Conservation (phyloP, 345 rosid genomes). For the Populus alba region DNA sequence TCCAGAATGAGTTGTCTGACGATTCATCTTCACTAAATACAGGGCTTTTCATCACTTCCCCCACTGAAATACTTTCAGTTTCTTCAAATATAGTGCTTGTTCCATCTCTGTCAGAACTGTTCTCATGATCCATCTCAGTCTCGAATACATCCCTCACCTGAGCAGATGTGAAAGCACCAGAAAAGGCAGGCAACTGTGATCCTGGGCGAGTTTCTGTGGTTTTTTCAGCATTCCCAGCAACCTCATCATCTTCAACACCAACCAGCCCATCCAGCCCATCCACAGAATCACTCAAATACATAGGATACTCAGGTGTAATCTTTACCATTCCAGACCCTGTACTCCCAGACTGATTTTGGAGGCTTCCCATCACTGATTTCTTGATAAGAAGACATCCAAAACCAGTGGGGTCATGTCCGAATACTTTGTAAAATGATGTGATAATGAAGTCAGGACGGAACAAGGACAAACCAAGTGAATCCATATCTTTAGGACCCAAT, state of each 20-base stretch:
- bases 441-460: slow-evolving; percentile 95
- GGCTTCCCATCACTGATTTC: slow-evolving; percentile 92
- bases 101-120: slow-evolving; percentile 78
- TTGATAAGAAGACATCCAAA: slow-evolving; percentile 97
- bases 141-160: slow-evolving; percentile 94
- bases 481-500: slow-evolving; percentile 99
- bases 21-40: slow-evolving; percentile 97
- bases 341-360: slow-evolving; percentile 86
- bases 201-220: slow-evolving; percentile 53
- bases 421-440: slow-evolving; percentile 94
- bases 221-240: slow-evolving; percentile 50
- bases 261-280: slow-evolving; percentile 73
- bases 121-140: slow-evolving; percentile 83
- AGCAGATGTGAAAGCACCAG: slow-evolving; percentile 82
- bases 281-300: slow-evolving; percentile 83
- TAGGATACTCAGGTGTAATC: slow-evolving; percentile 91
- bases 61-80: slow-evolving; percentile 82
- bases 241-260: slow-evolving; percentile 55
- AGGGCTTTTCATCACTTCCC: slow-evolving; percentile 97
- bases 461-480: slow-evolving; percentile 90
- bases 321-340: slow-evolving; percentile 97
- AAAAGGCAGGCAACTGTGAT: slow-evolving; percentile 82
- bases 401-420: slow-evolving; percentile 96
- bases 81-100: slow-evolving; percentile 93
- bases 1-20: slow-evolving; percentile 83